phyloP scores from a whole-genome alignment of 305 asterid species.

The Andrographis paniculata region DNA sequence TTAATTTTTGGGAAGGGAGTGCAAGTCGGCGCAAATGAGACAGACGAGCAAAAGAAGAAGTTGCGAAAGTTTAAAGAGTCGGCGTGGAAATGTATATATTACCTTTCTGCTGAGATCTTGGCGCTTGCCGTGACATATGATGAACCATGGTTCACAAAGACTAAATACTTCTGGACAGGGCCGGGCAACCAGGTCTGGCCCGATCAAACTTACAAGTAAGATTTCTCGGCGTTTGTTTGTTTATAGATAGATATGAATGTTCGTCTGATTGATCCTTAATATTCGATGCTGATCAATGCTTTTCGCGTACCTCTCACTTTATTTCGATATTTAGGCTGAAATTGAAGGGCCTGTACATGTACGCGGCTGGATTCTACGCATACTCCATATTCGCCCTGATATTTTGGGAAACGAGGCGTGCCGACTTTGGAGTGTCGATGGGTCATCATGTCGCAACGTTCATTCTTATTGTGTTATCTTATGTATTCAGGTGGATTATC shows the following conservation, averaged over 20 bases:
- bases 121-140: conserved; percentile 69
- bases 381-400: conserved; percentile 93
- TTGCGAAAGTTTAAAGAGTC: conserved; percentile 88
- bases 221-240: conserved; percentile 6
- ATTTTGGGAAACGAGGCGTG: conserved; percentile 97
- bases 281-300: too few species aligned
- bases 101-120: conserved; percentile 78
- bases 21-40: conserved; percentile 35
- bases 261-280: too few species aligned
- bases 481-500: conserved; percentile 56
- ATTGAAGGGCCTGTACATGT: conserved; percentile 87
- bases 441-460: conserved; percentile 91
- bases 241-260: too few species aligned
- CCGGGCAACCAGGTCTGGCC: conserved; percentile 93
- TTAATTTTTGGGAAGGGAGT: conserved; percentile 66
- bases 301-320: too few species aligned
- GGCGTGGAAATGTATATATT: conserved; percentile 91
- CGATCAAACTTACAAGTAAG: conserved; percentile 73
- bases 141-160: conserved; percentile 84
- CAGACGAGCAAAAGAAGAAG: conserved; percentile 50
- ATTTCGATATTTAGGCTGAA: conserved; percentile 51
- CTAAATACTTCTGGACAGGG: conserved; percentile 80
- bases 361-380: conserved; percentile 79
- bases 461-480: conserved; percentile 71
- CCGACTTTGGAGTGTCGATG: conserved; percentile 98